Evolutionary conservation across 768 basidiomycete genomes (phyloP).

Genomic region (Lentinula raphanica): DNA sequence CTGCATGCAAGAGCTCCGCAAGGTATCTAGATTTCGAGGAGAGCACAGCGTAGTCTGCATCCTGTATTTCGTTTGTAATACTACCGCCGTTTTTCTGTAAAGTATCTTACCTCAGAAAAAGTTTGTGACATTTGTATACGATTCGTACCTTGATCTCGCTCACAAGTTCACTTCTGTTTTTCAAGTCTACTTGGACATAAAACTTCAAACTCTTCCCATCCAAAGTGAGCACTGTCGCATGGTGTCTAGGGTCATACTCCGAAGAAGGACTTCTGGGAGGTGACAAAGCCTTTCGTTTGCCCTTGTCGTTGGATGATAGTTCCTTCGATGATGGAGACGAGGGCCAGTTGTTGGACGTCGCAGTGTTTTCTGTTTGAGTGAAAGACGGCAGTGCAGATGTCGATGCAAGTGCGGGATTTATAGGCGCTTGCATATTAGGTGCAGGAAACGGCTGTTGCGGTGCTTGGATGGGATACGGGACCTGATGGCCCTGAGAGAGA

Average conservation of each 20-base stretch:
- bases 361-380: background rate
- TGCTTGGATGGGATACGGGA: too few relatives aligned
- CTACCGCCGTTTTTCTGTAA: slow-evolving; percentile 61
- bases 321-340: background rate
- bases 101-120: background rate
- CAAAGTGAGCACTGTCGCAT: slow-evolving; percentile 33
- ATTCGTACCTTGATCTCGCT: slow-evolving; percentile 58
- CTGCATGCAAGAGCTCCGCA: slow-evolving; percentile 34
- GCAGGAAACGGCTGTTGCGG: background rate
- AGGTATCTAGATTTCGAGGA: slow-evolving; percentile 47
- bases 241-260: slow-evolving; percentile 7
- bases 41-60: slow-evolving; percentile 60
- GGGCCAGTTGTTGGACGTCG: background rate
- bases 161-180: slow-evolving; percentile 45
- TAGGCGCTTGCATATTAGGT: background rate
- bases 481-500: background rate
- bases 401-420: slow-evolving; percentile 1
- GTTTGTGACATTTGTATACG: background rate
- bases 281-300: slow-evolving; percentile 20
- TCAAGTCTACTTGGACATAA: slow-evolving; percentile 65
- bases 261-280: slow-evolving; percentile 14
- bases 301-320: slow-evolving; percentile 18
- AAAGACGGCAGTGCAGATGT: background rate
- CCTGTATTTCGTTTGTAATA: slow-evolving; percentile 45
- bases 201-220: slow-evolving; percentile 45